Evolutionary conservation across 257 asterid species (phyloP).

Genomic region (Fraxinus excelsior): DNA sequence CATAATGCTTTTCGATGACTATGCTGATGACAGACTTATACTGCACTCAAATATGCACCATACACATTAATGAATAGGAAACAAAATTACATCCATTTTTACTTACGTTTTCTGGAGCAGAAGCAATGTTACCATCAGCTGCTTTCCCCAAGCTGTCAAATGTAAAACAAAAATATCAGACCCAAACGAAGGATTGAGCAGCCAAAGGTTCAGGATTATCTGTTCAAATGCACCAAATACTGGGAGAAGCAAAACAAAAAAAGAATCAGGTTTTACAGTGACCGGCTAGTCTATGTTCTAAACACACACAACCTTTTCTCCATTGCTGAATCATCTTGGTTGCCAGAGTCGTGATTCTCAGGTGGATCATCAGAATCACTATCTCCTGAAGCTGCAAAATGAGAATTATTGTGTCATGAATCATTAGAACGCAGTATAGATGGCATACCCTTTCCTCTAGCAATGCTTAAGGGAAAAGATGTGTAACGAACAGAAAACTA

Average conservation of each 20-base stretch:
- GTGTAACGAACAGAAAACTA: not conserved
- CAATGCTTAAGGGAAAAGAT: not conserved
- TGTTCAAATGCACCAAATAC: slow-evolving; percentile 13
- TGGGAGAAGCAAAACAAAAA: not conserved
- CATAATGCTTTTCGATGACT: too few relatives aligned
- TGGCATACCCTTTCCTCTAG: slow-evolving; percentile 6
- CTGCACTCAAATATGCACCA: not conserved
- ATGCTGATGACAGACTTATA: not conserved
- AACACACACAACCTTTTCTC: slow-evolving; percentile 56
- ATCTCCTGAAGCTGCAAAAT: slow-evolving; percentile 50
- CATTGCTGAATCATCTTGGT: slow-evolving; percentile 49
- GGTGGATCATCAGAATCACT: slow-evolving; percentile 64
- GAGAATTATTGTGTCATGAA: not conserved
- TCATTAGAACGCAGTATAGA: slow-evolving; percentile 5
- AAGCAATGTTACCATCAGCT: slow-evolving; percentile 42
- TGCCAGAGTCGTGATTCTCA: slow-evolving; percentile 43
- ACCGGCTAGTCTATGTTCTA: slow-evolving; percentile 12
- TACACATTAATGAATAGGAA: not conserved
- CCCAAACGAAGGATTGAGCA: slow-evolving; percentile 22
- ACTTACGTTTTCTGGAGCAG: slow-evolving; percentile 64
- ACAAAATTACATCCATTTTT: not conserved
- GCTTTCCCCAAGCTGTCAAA: slow-evolving; percentile 52
- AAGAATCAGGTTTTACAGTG: not conserved
- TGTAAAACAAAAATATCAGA: slow-evolving; percentile 26
- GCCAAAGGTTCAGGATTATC: slow-evolving; percentile 1